Base-by-base conservation (phyloP, 148 eudicot genomes). In the Talinum fruticosum region DNA sequence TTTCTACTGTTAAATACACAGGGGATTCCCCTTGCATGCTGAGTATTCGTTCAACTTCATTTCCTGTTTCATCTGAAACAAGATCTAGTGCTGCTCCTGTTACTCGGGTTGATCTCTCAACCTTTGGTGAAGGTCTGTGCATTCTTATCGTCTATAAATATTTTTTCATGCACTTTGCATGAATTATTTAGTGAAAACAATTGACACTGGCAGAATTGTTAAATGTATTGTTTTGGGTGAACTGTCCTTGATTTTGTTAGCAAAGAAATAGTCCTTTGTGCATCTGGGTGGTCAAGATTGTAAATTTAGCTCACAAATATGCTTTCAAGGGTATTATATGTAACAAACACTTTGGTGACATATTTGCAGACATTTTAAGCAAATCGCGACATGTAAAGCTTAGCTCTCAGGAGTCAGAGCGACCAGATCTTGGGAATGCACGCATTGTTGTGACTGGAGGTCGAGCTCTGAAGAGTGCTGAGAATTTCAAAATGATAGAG, bases 351-450 rank as follows among this genome's bases (percentile, higher is more conserved):
- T 81, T 44, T 23, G 37, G 47, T 75, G 69, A 37, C 68, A 37
- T 79, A 10, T 81, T 79, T 83, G 85, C 89, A 90, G 97, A 88
- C 73, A 83, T 75, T 78, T 78, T 83, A 57, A 82, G 72, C 1
- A 92, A 86, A 82, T 92, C 98, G 30, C 87, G 86, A 88, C 89
- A 77, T 82, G 73, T 95, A 51, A 87, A 80, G 49, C 88, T 79
- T 30, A 89, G 86, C 78, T 81, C 96, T 73, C 97, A 92, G 81
- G 91, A 87, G 18, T 75, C 94, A 57, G 98, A 95, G 78, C 96
- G 97, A 30, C 98, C 97, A 78, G 98, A 95, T 76, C 94, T 95
- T 71, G 97, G 94, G 78, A 95, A 82, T 88, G 98, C 98, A 76
- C 97, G 91, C 36, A 75, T 94, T 76, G 97, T 95, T 47, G 83